Evolutionary conservation across 2,329 filamentous ascomycete species (phyloP), one percentile per base, ranked within the genome.

Genomic region (Fusarium sublunatum): DNA sequence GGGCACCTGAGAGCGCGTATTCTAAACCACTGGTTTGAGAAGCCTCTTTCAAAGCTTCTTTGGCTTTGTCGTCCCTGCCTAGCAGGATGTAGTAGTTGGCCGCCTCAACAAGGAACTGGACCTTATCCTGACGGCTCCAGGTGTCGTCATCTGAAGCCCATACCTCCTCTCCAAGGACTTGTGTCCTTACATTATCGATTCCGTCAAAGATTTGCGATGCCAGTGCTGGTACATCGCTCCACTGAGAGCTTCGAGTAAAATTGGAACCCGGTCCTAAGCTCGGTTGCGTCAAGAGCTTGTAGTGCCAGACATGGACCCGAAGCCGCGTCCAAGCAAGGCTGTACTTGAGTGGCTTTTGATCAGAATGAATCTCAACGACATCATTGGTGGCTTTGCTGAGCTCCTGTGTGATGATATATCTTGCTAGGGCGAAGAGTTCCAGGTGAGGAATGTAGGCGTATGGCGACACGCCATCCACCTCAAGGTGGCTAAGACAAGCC

Each of bases 391-490:
- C 71, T 58, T 64, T 35, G 1, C 53, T 28, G 12, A 76, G 50
- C 6, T 55, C 58, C 6, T 61, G 58, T 2, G 75, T 74, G 51
- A 87, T 79, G 26, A 85, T 74, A 62, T 79, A 79, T 25, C 80
- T 77, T 4, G 93, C 91, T 7, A 97, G 80, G 64, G 88, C 89
- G 61, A 98, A 91, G 1, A 98, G 83, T 73, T 97, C 92, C 12
- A 97, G 82, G 64, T 91, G 85, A 1, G 93, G 92, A 19, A 93
- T 93, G 55, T 96, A 83, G 43, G 89, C 86, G 76, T 98, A 99
- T 0, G 91, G 90, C 0, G 91, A 89, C 41, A 96, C 89, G 10
- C 95, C 95, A 74, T 99, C 95, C 1, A 92, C 83, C 24, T 89
- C 86, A 8, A 98, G 82, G 13, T 85, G 86, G 3, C 78, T 77